These are phyloP conservation scores for Bothriochloa decipiens DNA, from an alignment of 176 grass and related monocot species.

Conservation along the genomic window DNA sequence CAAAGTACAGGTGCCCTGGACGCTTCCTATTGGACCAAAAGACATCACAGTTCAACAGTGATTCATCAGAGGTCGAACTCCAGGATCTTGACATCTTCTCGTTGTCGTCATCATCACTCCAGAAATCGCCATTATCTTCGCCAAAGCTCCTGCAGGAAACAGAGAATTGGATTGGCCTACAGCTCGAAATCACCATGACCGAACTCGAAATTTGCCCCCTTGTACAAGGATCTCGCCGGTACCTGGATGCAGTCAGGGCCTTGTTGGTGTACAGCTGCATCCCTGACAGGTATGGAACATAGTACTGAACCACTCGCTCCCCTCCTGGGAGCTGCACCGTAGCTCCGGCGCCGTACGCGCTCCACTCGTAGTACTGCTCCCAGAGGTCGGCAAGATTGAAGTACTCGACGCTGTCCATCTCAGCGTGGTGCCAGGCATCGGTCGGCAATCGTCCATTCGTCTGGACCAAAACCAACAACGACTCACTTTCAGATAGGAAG, in stretches of 20 bases:
- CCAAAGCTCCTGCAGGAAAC: conserved; percentile 59
- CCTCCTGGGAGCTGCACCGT: conserved; percentile 56
- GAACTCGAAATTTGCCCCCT: background rate
- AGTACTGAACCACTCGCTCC: conserved; percentile 67
- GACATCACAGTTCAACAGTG: conserved; percentile 46
- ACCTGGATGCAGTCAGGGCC: conserved; percentile 60
- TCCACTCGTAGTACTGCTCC: conserved; percentile 79
- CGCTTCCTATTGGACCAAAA: conserved; percentile 41
- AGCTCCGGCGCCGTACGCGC: conserved; percentile 68
- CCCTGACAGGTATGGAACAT: conserved; percentile 78
- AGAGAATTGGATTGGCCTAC: conserved; percentile 24
- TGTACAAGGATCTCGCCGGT: background rate
- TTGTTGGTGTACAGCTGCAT: conserved; percentile 85
- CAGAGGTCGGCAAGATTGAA: conserved; percentile 82
- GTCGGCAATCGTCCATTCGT: conserved; percentile 32
- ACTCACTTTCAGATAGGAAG: background rate
- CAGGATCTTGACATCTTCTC: conserved; percentile 64
- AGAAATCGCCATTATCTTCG: conserved; percentile 57
- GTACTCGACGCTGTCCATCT: conserved; percentile 55
- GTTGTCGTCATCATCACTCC: conserved; percentile 61
- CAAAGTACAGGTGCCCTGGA: conserved; percentile 66
- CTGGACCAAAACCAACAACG: conserved; percentile 44
- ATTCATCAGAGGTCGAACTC: conserved; percentile 60
- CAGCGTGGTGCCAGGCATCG: conserved; percentile 37
- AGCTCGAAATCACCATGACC: conserved; percentile 16